Base-by-base conservation (phyloP, 768 basidiomycete genomes). In the Naganishia onofrii region DNA sequence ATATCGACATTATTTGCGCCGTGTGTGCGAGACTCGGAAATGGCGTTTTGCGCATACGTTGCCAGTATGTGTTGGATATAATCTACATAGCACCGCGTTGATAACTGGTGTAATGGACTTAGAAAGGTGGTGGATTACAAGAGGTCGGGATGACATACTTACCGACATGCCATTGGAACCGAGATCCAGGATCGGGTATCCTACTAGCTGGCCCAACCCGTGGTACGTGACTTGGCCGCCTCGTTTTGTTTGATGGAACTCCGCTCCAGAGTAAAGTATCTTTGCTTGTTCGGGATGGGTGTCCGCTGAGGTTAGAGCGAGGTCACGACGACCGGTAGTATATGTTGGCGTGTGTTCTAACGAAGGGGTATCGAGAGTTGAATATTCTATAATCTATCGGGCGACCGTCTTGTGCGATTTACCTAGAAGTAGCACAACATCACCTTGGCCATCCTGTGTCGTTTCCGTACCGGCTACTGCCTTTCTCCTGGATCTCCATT, bases 221-320 rank as follows among this genome's bases (percentile, higher is more conserved):
- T 99, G 96, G 81, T 92, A 99, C 1, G 96, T 99, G 69, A 93
- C 85, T 82, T 97, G 89, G 2, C 96, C 96, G 17, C 96, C 96
- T 66, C 96, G 85, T 66, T 87, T 85, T 2, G 93, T 88, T 28
- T 86, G 82, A 46, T 90, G 86, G 76, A 94, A 94, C 77, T 96
- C 92, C 0, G 95, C 95, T 29, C 95, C 95, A 28, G 92, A 83
- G 34, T 83, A 77, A 3, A 85, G 86, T n/a, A 97, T 83, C 26
- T 90, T 87, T 46, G 79, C 71, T 48, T 84, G 84, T 75, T 95
- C 91, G 52, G 83, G 81, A 46, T 84, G 80, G 38, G 75, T 69
- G 67, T 69, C 66, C 19, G 68, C 60, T 26, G 46, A 34, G 17
- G 53, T 67, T 0, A 71, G 46, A 60, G 86, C 84, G 29, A 85